phyloP scores from a whole-genome alignment of 139 green algal species.

The Chlamydomonas sp. region DNA sequence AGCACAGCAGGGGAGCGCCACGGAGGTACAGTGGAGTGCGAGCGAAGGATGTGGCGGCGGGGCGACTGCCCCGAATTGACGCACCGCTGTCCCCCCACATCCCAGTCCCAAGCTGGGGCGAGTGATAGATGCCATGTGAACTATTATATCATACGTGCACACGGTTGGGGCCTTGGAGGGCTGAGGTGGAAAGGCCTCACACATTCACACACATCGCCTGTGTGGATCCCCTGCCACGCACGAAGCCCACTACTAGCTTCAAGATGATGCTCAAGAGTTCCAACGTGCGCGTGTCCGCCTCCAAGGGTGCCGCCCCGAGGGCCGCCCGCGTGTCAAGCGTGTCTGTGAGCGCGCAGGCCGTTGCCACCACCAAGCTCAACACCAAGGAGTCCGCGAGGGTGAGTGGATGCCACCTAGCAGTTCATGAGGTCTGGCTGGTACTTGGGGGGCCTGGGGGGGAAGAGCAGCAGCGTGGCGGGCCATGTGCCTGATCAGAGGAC shows the following conservation, averaged over 20 bases:
- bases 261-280: not conserved
- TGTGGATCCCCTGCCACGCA: not conserved
- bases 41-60: no score
- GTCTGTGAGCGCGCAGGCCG: slow-evolving; percentile 1
- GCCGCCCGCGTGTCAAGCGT: not conserved
- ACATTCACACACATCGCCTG: no score
- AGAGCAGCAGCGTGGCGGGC: not conserved
- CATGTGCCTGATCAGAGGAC: not conserved
- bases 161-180: no score
- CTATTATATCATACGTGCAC: no score
- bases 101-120: no score
- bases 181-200: no score
- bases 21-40: no score
- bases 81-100: no score
- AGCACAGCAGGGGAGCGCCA: no score
- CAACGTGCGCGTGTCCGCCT: not conserved
- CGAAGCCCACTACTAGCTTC: not conserved
- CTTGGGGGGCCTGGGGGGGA: not conserved
- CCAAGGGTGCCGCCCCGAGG: not conserved
- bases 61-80: no score
- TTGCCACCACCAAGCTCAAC: slow-evolving; percentile 18
- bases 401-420: not conserved
- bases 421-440: not conserved
- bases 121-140: no score
- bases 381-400: slow-evolving; percentile 46